Evolutionary conservation across 768 basidiomycete species (phyloP).

Genomic region (Suillus paluster): DNA sequence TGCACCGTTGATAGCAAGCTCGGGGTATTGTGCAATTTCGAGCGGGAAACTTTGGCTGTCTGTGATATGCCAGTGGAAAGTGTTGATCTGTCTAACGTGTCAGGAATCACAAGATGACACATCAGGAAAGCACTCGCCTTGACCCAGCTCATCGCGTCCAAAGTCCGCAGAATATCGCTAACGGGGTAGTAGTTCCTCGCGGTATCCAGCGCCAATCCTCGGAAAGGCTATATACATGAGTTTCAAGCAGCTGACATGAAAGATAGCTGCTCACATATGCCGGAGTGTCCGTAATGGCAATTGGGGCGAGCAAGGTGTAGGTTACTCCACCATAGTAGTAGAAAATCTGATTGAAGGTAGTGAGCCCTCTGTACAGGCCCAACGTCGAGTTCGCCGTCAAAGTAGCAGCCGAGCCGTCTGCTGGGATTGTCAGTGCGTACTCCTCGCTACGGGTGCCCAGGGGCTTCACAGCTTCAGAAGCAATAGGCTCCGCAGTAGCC

Average conservation of each 20-base stretch:
- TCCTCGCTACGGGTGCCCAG: slow-evolving; percentile 46
- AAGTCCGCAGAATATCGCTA: slow-evolving; percentile 42
- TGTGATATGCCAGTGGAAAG: slow-evolving; percentile 84
- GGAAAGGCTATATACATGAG: slow-evolving; percentile 33
- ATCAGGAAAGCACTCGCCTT: slow-evolving; percentile 38
- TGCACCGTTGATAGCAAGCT: slow-evolving; percentile 65
- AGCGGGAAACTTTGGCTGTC: slow-evolving; percentile 86
- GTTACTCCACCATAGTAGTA: slow-evolving; percentile 39
- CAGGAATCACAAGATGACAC: background rate
- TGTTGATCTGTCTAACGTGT: slow-evolving; percentile 54
- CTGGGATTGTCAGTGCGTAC: slow-evolving; percentile 47
- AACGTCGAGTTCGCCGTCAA: slow-evolving; percentile 50
- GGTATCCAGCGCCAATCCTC: slow-evolving; percentile 52
- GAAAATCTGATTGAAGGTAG: slow-evolving; percentile 60
- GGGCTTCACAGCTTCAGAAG: slow-evolving; percentile 38
- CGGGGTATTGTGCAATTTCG: slow-evolving; percentile 59
- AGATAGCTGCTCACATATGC: slow-evolving; percentile 43
- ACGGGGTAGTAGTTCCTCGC: slow-evolving; percentile 49
- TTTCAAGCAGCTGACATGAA: background rate
- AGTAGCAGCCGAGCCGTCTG: slow-evolving; percentile 38
- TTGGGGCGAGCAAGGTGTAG: slow-evolving; percentile 46
- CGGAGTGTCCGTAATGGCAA: slow-evolving; percentile 49
- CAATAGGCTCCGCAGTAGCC: slow-evolving; percentile 31
- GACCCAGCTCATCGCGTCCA: slow-evolving; percentile 58
- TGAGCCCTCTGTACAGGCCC: slow-evolving; percentile 56